These are phyloP conservation scores for Pseudogymnoascus sp. DNA, from an alignment of 2,329 filamentous ascomycete species.

Conservation along the genomic window DNA sequence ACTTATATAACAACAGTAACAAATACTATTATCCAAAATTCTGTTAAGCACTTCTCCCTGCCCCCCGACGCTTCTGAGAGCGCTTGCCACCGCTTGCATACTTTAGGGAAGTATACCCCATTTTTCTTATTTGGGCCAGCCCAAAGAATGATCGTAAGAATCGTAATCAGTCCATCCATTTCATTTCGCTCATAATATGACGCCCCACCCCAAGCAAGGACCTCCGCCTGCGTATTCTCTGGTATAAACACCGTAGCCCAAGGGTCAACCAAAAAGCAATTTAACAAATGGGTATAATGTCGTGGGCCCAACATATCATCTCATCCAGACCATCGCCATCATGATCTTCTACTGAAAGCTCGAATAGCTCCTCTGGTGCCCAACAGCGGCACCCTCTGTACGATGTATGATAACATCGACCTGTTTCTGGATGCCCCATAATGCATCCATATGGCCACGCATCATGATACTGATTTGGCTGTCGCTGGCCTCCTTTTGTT, in stretches of 20 bases:
- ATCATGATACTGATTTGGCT: neutral
- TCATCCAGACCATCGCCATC: too few relatives aligned
- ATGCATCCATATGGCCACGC: neutral
- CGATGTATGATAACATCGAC: neutral
- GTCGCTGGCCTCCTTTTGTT: neutral
- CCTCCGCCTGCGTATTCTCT: neutral
- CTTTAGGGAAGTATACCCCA: too few relatives aligned
- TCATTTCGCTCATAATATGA: too few relatives aligned
- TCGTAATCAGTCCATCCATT: too few relatives aligned
- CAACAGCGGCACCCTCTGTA: neutral
- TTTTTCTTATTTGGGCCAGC: too few relatives aligned
- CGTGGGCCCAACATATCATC: neutral
- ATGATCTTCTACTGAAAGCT: neutral
- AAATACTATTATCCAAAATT: too few relatives aligned
- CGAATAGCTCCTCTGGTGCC: neutral
- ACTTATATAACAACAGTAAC: neutral
- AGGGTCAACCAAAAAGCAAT: neutral
- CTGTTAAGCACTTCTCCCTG: too few relatives aligned
- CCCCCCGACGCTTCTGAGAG: too few relatives aligned
- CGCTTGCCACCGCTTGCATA: too few relatives aligned
- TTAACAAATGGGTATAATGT: neutral
- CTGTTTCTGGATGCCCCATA: neutral
- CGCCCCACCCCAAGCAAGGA: too few relatives aligned
- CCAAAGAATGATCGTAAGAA: too few relatives aligned
- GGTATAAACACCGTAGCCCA: neutral